phyloP scores from a whole-genome alignment of 2,329 filamentous ascomycete species.

The Ophiostoma sp. region DNA sequence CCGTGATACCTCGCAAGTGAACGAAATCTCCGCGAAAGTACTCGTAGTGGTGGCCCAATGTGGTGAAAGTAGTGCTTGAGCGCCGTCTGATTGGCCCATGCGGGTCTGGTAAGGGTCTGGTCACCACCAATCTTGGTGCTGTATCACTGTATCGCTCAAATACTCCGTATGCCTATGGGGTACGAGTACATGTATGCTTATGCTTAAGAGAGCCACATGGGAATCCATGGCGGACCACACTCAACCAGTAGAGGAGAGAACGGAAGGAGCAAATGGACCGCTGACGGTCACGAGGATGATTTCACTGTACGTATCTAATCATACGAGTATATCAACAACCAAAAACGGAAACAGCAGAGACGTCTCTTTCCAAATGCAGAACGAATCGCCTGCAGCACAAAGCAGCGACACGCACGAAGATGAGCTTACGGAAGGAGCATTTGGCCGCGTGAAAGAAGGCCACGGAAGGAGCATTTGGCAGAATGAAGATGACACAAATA shows the following conservation, averaged over 20 bases:
- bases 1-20: not conserved
- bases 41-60: not conserved
- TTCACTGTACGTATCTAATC: too few species aligned
- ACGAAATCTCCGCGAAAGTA: conserved; percentile 5
- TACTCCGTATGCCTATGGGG: not conserved
- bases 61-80: not conserved
- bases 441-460: too few species aligned
- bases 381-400: not conserved
- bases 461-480: too few species aligned
- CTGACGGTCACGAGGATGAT: too few species aligned
- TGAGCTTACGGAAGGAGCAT: too few species aligned
- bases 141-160: not conserved
- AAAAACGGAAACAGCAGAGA: too few species aligned
- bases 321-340: too few species aligned
- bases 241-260: not conserved
- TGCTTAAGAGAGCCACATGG: conserved; percentile 4
- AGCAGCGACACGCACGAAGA: not conserved
- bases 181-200: too few species aligned
- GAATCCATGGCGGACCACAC: not conserved
- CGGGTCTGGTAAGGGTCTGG: not conserved
- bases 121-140: not conserved
- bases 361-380: not conserved
- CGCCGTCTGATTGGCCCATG: not conserved
- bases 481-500: not conserved
- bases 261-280: not conserved